These are phyloP conservation scores for Penicillium sp. DNA, from an alignment of 2,329 filamentous ascomycete genomes.

Conservation along the genomic window DNA sequence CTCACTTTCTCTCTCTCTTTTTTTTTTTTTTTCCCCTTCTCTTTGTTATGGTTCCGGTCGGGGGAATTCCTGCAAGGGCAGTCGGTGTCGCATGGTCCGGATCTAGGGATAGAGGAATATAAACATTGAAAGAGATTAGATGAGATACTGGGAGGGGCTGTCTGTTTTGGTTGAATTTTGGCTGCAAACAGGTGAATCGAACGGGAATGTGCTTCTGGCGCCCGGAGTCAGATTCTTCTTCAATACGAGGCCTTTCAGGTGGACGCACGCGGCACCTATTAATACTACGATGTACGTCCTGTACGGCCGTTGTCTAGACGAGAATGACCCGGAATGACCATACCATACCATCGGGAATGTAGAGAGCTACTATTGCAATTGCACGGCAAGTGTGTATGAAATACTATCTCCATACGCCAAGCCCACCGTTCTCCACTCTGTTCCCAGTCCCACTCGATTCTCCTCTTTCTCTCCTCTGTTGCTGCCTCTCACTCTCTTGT, in stretches of 20 bases:
- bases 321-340: not conserved
- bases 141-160: not conserved
- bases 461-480: conserved; percentile 30
- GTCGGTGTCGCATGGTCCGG: conserved; percentile 1
- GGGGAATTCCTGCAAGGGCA: conserved; percentile 1
- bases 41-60: conserved; percentile 3
- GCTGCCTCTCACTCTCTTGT: not conserved
- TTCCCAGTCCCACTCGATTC: conserved; percentile 15
- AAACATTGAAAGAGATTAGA: not conserved
- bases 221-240: not conserved
- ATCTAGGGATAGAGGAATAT: not conserved
- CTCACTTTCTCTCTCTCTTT: not conserved
- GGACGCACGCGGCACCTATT: conserved; percentile 1
- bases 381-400: not conserved
- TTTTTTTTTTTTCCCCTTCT: not conserved
- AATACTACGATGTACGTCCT: not conserved
- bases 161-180: not conserved
- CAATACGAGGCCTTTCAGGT: not conserved
- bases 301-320: too few relatives aligned
- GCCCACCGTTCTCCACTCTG: not conserved
- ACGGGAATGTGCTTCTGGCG: not conserved
- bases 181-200: not conserved
- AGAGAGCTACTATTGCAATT: conserved; percentile 1
- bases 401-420: not conserved
- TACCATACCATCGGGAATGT: conserved; percentile 15